Percentiles rank a stretch among this genome's conserved stretches.
Evolutionary conservation across 2,329 filamentous ascomycete species (phyloP).

Genomic region (Elsinoe australis): DNA sequence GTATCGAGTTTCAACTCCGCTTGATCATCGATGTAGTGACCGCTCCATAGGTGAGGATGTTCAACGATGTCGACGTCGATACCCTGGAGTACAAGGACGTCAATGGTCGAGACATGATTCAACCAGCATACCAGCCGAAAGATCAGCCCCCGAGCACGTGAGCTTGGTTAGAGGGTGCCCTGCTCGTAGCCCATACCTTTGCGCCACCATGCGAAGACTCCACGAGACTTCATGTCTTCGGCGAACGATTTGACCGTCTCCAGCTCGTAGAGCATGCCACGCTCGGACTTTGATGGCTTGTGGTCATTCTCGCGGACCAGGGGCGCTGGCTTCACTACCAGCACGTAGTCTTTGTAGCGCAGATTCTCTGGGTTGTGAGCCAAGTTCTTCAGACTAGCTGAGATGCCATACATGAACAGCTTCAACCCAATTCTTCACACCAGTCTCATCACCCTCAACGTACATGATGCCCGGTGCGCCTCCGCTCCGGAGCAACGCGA

Average conservation of each 20-base stretch:
- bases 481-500: conserved; percentile 59
- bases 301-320: conserved; percentile 24
- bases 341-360: conserved; percentile 65
- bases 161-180: neutral
- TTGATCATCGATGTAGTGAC: no score
- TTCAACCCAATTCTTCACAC: conserved; percentile 56
- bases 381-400: neutral
- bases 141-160: no score
- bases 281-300: conserved; percentile 29
- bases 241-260: conserved; percentile 59
- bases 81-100: no score
- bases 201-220: conserved; percentile 59
- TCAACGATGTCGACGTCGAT: no score
- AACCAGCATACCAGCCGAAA: no score
- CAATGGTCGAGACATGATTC: no score
- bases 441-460: conserved; percentile 53
- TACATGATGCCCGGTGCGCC: conserved; percentile 72
- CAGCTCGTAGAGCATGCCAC: conserved; percentile 46
- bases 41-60: no score
- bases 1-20: no score
- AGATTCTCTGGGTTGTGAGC: conserved; percentile 35
- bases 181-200: conserved; percentile 53
- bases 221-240: conserved; percentile 51
- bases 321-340: conserved; percentile 47
- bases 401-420: conserved; percentile 46